phyloP scores from a whole-genome alignment of 441 rosid genomes.

The Biscutella laevigata region DNA sequence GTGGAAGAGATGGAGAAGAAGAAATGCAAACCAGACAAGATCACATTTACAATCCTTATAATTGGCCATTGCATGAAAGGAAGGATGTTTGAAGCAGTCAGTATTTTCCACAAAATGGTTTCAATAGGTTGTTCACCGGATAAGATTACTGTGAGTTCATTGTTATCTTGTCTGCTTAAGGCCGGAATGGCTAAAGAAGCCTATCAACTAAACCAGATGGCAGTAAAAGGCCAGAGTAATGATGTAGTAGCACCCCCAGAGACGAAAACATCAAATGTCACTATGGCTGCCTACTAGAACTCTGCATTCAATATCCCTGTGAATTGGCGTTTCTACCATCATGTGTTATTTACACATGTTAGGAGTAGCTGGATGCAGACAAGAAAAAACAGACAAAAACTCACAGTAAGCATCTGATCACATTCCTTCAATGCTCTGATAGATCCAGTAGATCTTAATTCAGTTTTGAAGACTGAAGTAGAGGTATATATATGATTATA shows the following conservation, averaged over 20 bases:
- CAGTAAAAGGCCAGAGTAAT: slow-evolving; percentile 29
- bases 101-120: slow-evolving; percentile 65
- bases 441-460: slow-evolving; percentile 5
- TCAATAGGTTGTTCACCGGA: slow-evolving; percentile 72
- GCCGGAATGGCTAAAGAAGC: slow-evolving; percentile 87
- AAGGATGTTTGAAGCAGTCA: slow-evolving; percentile 62
- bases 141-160: slow-evolving; percentile 43
- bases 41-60: slow-evolving; percentile 80
- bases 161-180: slow-evolving; percentile 68
- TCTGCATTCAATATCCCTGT: not conserved
- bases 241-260: slow-evolving; percentile 28
- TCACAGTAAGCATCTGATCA: slow-evolving; percentile 19
- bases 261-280: slow-evolving; percentile 31
- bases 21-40: slow-evolving; percentile 67
- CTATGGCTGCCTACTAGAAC: slow-evolving; percentile 44
- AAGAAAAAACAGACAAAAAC: not conserved
- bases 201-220: slow-evolving; percentile 31
- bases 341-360: not conserved
- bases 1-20: slow-evolving; percentile 62
- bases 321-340: not conserved
- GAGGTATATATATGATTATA: not conserved
- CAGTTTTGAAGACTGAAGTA: not conserved
- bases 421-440: slow-evolving; percentile 2
- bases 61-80: slow-evolving; percentile 90
- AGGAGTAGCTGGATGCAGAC: not conserved